Percentiles rank a stretch among this genome's conserved stretches.
Conservation (phyloP, 2,329 filamentous ascomycete genomes). For the Botrytis galanthina region DNA sequence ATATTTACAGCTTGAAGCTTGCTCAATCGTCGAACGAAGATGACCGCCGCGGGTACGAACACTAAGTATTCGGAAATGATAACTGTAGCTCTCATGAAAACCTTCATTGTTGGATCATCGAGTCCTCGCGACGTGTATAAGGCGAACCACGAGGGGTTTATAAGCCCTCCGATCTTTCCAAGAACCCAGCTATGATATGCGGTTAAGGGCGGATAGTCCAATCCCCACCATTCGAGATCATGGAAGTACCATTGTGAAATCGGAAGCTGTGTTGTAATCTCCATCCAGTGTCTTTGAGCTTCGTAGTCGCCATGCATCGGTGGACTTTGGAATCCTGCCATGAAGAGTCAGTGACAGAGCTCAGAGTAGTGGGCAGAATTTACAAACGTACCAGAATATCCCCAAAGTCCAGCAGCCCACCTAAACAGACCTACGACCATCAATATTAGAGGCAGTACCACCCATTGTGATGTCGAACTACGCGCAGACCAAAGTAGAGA, state of each 20-base stretch:
- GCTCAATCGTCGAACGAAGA: constrained; percentile 81
- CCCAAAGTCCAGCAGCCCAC: constrained; percentile 91
- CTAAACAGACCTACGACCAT: constrained; percentile 90
- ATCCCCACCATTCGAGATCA: constrained; percentile 93
- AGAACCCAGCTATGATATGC: constrained; percentile 98
- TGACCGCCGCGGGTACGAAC: constrained; percentile 80
- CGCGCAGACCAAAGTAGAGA: constrained; percentile 94
- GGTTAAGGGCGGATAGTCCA: constrained; percentile 96
- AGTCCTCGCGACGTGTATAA: constrained; percentile 78
- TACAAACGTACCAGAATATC: constrained; percentile 73
- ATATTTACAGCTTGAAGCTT: constrained; percentile 71
- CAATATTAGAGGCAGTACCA: constrained; percentile 80
- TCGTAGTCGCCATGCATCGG: constrained; percentile 98
- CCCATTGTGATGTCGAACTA: constrained; percentile 84
- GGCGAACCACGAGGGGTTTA: constrained; percentile 84
- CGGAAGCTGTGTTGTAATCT: constrained; percentile 84
- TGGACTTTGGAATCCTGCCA: constrained; percentile 68
- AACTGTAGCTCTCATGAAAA: constrained; percentile 94
- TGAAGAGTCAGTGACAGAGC: constrained; percentile 21
- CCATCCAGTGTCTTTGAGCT: constrained; percentile 98
- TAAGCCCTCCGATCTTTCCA: constrained; percentile 76
- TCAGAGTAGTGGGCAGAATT: neutral
- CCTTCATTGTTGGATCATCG: constrained; percentile 76
- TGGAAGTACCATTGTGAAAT: constrained; percentile 98
- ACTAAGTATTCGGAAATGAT: constrained; percentile 86